A percentile compares a stretch with the other conserved stretches of the same genome.
Evolutionary conservation across 352 stramenopile species (phyloP).

Genomic region (Globisporangium mamillatum): DNA sequence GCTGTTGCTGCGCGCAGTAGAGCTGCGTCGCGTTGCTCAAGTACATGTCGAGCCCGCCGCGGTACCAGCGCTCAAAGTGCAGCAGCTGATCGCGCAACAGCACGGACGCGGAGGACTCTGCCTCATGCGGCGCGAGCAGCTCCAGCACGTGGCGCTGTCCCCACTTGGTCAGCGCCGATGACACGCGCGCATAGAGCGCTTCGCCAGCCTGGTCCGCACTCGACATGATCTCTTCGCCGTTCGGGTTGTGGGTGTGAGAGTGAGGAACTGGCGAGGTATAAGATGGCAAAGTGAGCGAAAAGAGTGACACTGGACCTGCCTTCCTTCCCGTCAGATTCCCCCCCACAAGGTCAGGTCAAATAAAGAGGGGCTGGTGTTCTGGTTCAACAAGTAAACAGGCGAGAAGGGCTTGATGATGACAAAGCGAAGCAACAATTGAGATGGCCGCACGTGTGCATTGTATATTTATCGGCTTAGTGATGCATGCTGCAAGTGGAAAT

Average conservation of each 20-base stretch:
- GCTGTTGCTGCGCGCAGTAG: conserved; percentile 26
- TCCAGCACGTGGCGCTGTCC: conserved; percentile 42
- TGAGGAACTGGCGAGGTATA: not conserved
- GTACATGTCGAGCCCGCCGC: conserved; percentile 56
- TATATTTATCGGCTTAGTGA: not conserved
- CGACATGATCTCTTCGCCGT: not conserved
- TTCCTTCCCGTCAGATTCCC: not conserved
- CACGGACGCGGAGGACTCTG: conserved; percentile 7
- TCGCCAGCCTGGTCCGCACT: not conserved
- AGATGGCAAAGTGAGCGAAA: not conserved
- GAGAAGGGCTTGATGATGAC: not conserved
- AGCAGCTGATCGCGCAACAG: conserved; percentile 39
- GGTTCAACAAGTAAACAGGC: not conserved
- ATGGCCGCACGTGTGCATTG: not conserved
- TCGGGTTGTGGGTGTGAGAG: not conserved
- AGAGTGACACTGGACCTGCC: not conserved
- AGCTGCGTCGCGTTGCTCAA: conserved; percentile 45
- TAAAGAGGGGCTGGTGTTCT: not conserved
- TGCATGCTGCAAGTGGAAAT: not conserved
- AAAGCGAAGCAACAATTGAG: not conserved
- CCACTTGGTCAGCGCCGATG: conserved; percentile 34
- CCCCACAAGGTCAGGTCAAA: not conserved
- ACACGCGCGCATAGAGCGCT: conserved; percentile 18
- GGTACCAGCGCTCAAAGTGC: conserved; percentile 69
- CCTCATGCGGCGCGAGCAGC: conserved; percentile 14